A percentile compares a stretch with the other conserved stretches of the same genome.
Evolutionary conservation across 1,139 yeast species (phyloP).

Genomic region (Candida labiduridarum): DNA sequence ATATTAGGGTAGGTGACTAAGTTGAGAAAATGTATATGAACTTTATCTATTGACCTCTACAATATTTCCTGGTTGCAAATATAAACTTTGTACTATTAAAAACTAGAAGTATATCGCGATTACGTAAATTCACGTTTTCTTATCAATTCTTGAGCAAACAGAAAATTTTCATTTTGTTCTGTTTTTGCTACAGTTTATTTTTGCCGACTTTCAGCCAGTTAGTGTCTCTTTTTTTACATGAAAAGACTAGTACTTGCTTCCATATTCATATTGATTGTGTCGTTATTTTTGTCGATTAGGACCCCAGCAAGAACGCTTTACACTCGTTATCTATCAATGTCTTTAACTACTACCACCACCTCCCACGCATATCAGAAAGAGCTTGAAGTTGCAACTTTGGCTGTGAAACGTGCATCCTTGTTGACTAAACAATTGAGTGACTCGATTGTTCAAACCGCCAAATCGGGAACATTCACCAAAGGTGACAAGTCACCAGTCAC

Average conservation of each 20-base stretch:
- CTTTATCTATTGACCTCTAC: neutral
- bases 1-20: constrained; percentile 22
- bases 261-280: constrained; percentile 8
- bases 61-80: neutral
- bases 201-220: neutral
- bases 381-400: constrained; percentile 77
- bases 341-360: constrained; percentile 6
- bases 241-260: neutral
- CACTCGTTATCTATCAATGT: constrained; percentile 2
- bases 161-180: neutral
- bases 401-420: constrained; percentile 84
- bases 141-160: neutral
- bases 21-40: neutral
- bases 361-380: constrained; percentile 52
- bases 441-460: constrained; percentile 59
- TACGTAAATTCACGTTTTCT: constrained; percentile 6
- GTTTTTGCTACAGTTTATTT: neutral
- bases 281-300: neutral
- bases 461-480: constrained; percentile 71
- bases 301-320: neutral
- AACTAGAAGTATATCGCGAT: neutral
- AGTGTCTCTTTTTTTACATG: neutral
- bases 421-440: constrained; percentile 75
- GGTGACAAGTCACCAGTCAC: constrained; percentile 94
- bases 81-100: neutral